phyloP scores from a whole-genome alignment of 441 rosid genomes.

The Aquilaria agallochum region DNA sequence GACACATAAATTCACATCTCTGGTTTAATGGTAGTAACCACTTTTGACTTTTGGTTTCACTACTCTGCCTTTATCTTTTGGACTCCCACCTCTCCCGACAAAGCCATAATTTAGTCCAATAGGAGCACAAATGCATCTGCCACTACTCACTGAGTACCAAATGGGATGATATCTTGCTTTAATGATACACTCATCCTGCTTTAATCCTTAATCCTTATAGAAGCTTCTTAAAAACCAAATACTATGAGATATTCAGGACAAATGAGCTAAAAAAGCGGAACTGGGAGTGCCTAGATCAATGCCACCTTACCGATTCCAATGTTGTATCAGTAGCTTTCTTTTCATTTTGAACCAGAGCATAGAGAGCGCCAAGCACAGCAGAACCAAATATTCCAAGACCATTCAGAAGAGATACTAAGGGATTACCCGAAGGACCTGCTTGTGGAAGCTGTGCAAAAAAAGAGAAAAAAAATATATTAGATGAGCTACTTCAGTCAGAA shows the following conservation, averaged over 20 bases:
- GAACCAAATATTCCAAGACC: slow-evolving; percentile 73
- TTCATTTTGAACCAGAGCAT: slow-evolving; percentile 67
- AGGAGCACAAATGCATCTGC: too few relatives aligned
- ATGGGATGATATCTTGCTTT: too few relatives aligned
- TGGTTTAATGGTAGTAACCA: too few relatives aligned
- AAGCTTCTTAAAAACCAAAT: background rate
- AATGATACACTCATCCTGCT: too few relatives aligned
- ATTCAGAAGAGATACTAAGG: slow-evolving; percentile 66
- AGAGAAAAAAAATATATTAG: slow-evolving; percentile 3
- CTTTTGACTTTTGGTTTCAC: too few relatives aligned
- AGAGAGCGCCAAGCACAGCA: slow-evolving; percentile 84
- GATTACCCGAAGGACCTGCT: slow-evolving; percentile 44
- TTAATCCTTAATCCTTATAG: too few relatives aligned
- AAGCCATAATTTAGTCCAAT: too few relatives aligned
- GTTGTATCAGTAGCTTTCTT: slow-evolving; percentile 42
- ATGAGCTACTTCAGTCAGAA: slow-evolving; percentile 3
- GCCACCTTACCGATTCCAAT: slow-evolving; percentile 62
- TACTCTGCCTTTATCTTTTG: too few relatives aligned
- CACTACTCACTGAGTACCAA: too few relatives aligned
- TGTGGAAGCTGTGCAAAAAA: slow-evolving; percentile 21
- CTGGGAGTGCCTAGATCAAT: slow-evolving; percentile 4
- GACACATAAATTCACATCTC: too few relatives aligned
- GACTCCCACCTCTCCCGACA: too few relatives aligned
- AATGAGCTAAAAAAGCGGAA: slow-evolving; percentile 9
- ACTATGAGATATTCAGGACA: slow-evolving; percentile 8